Percentiles rank a stretch among this genome's conserved stretches.
These are phyloP conservation scores for Luvunga scandens DNA, from an alignment of 345 rosid species.

Conservation along the genomic window DNA sequence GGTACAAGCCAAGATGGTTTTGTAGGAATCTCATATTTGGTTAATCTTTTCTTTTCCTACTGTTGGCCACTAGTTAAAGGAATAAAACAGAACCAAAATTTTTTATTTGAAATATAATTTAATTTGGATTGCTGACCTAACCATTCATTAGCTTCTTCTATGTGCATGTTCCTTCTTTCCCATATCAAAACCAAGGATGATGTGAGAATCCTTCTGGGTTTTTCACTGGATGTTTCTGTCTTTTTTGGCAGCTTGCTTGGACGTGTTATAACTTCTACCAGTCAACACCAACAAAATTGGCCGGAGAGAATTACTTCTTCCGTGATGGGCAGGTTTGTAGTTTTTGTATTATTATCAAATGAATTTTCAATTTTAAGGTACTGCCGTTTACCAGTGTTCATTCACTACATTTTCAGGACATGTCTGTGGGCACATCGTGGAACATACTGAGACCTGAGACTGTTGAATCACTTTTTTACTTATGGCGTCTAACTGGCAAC, in stretches of 20 bases:
- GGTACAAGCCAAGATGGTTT: neutral
- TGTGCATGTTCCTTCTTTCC: neutral
- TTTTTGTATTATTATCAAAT: neutral
- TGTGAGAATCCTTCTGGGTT: neutral
- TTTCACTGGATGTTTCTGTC: conserved; percentile 1
- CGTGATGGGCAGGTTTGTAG: conserved; percentile 57
- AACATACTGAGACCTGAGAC: conserved; percentile 97
- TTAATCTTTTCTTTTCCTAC: neutral
- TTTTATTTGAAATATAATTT: neutral
- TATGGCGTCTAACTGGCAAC: conserved; percentile 95
- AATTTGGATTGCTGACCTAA: neutral
- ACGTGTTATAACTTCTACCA: conserved; percentile 98
- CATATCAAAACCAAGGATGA: neutral
- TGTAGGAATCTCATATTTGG: neutral
- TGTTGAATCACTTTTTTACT: conserved; percentile 87
- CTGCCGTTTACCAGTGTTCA: neutral
- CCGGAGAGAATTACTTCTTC: conserved; percentile 97
- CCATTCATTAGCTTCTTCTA: neutral
- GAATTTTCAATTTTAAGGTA: neutral
- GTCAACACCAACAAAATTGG: conserved; percentile 86
- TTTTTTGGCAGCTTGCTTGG: conserved; percentile 79
- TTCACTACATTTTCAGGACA: conserved; percentile 54
- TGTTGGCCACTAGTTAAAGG: neutral
- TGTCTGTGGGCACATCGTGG: conserved; percentile 98
- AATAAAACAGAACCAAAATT: neutral